phyloP scores from a whole-genome alignment of 2,329 filamentous ascomycete genomes.

The Eutypa lata region DNA sequence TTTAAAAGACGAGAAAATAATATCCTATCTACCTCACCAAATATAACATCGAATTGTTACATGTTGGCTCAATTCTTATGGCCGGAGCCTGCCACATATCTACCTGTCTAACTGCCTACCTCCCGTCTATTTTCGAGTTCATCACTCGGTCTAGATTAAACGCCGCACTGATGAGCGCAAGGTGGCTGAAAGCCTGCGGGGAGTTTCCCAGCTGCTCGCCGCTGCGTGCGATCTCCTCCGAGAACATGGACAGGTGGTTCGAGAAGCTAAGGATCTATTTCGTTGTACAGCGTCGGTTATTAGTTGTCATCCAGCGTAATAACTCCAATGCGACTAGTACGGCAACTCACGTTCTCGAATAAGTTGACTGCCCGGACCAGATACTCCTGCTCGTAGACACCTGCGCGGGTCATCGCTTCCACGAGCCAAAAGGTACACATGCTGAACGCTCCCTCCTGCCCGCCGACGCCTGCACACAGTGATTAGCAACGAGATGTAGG shows the following conservation, averaged over 20 bases:
- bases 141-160: conserved; percentile 66
- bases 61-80: no score
- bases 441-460: conserved; percentile 71
- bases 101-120: no score
- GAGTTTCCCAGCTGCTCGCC: conserved; percentile 79
- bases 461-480: conserved; percentile 45
- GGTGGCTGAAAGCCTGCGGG: conserved; percentile 74
- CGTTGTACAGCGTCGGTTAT: background rate
- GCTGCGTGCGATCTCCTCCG: conserved; percentile 70
- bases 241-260: conserved; percentile 76
- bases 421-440: conserved; percentile 86
- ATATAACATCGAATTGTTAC: no score
- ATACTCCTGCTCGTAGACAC: conserved; percentile 63
- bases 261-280: conserved; percentile 63
- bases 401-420: conserved; percentile 70
- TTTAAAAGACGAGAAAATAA: no score
- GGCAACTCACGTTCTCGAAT: conserved; percentile 59
- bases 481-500: conserved; percentile 1
- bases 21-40: no score
- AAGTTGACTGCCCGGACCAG: conserved; percentile 60
- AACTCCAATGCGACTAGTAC: no score
- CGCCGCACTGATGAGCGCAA: conserved; percentile 72
- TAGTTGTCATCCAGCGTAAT: no score
- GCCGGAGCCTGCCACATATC: no score
- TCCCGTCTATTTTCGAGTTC: background rate